Conservation (phyloP, 1,284 basidiomycete genomes). For the Gomphus bonarii region DNA sequence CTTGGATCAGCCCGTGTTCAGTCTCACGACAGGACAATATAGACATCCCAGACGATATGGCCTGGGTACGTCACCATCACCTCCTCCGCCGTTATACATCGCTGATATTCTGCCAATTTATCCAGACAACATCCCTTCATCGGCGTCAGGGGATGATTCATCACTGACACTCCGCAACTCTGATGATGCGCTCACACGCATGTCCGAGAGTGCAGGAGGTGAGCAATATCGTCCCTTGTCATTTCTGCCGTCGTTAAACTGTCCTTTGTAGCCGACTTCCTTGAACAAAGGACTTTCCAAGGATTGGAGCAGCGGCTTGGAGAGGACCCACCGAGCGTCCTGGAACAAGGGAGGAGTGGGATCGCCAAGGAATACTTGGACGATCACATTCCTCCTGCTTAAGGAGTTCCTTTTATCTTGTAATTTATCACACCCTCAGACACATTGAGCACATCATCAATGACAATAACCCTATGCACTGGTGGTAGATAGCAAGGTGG, state of each 20-base stretch:
- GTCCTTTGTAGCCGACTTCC: constrained; percentile 44
- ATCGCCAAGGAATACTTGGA: constrained; percentile 82
- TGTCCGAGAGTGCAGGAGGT: constrained; percentile 67
- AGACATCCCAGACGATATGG: constrained; percentile 67
- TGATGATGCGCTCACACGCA: constrained; percentile 43
- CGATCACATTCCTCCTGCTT: constrained; percentile 23
- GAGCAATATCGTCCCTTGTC: constrained; percentile 14
- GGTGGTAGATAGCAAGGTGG: too few species aligned
- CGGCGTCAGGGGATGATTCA: neutral
- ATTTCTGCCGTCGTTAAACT: neutral
- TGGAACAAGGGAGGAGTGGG: constrained; percentile 86
- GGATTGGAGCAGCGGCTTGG: constrained; percentile 80
- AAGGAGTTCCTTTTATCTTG: too few species aligned
- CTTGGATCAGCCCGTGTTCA: constrained; percentile 70
- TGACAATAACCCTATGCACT: too few species aligned
- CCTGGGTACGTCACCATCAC: constrained; percentile 5
- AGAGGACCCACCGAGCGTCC: constrained; percentile 65
- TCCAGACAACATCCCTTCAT: constrained; percentile 11
- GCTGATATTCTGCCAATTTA: neutral
- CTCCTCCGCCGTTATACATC: neutral
- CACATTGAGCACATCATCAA: neutral
- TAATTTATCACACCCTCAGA: neutral
- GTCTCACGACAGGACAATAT: constrained; percentile 81
- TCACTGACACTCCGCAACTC: constrained; percentile 34
- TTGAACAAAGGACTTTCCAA: constrained; percentile 64